A percentile compares a stretch with the other conserved stretches of the same genome.
Conservation (phyloP, 2,329 filamentous ascomycete species). For the Tolypocladium amazonense region DNA sequence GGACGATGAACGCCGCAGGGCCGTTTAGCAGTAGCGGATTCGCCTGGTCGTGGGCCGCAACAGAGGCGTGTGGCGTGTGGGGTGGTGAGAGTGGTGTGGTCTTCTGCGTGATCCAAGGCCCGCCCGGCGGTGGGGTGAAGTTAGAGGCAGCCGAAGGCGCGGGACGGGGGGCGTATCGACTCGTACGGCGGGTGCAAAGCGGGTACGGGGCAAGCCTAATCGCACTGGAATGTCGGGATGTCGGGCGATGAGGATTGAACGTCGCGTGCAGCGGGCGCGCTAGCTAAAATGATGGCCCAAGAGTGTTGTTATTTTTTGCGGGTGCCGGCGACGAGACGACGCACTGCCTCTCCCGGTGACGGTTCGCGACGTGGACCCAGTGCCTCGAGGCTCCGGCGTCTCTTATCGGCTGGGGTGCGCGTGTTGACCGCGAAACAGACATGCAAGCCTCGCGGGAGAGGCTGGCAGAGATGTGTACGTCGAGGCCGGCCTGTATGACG, state of each 20-base stretch:
- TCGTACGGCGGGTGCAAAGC: not conserved
- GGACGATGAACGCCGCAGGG: not conserved
- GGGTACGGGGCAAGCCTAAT: not conserved
- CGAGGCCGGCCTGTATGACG: not conserved
- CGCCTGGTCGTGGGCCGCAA: not conserved
- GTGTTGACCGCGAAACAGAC: not conserved
- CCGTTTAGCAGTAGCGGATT: not conserved
- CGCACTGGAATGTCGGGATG: conserved; percentile 1
- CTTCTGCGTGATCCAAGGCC: not conserved
- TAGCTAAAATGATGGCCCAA: not conserved
- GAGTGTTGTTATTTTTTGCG: not conserved
- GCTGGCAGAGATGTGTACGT: not conserved
- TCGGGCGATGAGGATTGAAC: not conserved
- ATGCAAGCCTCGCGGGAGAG: not conserved
- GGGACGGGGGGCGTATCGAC: not conserved
- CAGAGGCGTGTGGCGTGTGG: not conserved
- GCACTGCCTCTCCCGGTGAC: not conserved
- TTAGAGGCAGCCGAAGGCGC: not conserved
- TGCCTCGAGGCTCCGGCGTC: not conserved
- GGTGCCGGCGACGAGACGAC: not conserved
- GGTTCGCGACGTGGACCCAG: not conserved
- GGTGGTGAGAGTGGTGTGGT: not conserved
- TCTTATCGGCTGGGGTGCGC: not conserved
- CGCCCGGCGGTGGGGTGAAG: not conserved
- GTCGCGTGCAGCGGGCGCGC: not conserved